Evolutionary conservation across 345 rosid genomes (phyloP).

Genomic region (Citrus cavaleriei): DNA sequence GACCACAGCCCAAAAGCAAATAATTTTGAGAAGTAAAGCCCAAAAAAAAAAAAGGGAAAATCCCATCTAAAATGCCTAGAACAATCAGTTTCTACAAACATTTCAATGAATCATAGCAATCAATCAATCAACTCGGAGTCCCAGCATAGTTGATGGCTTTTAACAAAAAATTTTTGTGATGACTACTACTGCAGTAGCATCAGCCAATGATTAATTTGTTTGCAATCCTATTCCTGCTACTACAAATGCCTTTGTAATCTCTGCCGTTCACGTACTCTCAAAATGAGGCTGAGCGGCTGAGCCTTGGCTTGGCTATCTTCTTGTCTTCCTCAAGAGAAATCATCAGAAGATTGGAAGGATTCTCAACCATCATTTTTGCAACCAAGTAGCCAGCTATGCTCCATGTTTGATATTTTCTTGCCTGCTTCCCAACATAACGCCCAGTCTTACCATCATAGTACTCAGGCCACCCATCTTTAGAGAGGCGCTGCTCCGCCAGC

Average conservation of each 20-base stretch:
- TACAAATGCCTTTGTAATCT: background rate
- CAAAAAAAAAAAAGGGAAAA: too few species aligned
- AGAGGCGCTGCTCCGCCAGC: constrained; percentile 36
- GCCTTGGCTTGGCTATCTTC: constrained; percentile 34
- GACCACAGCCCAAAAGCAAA: background rate
- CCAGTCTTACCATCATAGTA: constrained; percentile 51
- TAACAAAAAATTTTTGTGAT: background rate
- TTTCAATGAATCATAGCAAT: background rate
- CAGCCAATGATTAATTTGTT: background rate
- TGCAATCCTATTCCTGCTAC: background rate
- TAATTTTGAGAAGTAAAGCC: background rate
- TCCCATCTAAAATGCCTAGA: background rate
- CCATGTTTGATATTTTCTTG: constrained; percentile 57
- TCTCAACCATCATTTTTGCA: constrained; percentile 45
- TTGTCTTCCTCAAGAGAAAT: constrained; percentile 46
- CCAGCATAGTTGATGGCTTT: background rate
- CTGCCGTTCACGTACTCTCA: constrained; percentile 3
- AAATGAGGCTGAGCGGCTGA: constrained; percentile 31
- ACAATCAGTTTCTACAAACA: background rate
- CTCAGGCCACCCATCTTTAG: constrained; percentile 55
- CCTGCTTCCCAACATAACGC: constrained; percentile 48
- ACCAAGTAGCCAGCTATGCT: constrained; percentile 43
- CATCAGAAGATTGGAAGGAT: constrained; percentile 36
- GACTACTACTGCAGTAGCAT: background rate
- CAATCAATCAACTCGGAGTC: background rate